Base-by-base conservation (phyloP, 2,329 filamentous ascomycete genomes). In the Aspergillus pseudoviridinutans region DNA sequence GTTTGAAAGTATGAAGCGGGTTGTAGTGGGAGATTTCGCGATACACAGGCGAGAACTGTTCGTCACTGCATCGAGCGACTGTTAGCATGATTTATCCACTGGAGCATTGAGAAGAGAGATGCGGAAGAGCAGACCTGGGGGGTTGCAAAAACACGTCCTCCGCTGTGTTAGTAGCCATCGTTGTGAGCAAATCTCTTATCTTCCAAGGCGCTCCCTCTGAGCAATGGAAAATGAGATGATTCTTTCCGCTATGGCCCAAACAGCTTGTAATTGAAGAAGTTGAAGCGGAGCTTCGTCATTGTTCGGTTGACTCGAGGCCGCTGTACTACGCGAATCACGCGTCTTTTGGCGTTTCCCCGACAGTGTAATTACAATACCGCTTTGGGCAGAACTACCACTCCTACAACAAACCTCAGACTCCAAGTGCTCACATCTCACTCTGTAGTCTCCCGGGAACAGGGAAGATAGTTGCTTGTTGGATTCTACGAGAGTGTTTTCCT, bases 1-100 rank as follows among this genome's bases (percentile, higher is more conserved):
- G 84, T 51, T 79, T 79, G 74, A 92, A 97, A 7, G 87, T 89
- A 55, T 86, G 78, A 28, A 95, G 81, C 0, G 93, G 87, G 56
- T 85, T 87, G 79, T 97, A 97, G 55, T 76, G 67, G 3, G 84
- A 87, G 22, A 79, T 64, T 50, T 74, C 78, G 56, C 88, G 87
- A 51, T 84, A 77, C 24, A 83, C 64, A 17, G 70, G 66, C n/a
- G 71, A 61, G 58, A 73, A 68, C 63, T 77, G 69, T 42, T 76
- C 68, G 51, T 77, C 69, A 51, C 68, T 72, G 55, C 54, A 50
- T 35, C 25, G 6, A 5, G 38, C 49, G 27, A 49, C 24, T 52
- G 32, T 59, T 47, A 58, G 54, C 24, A 24, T 47, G 9, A 28
- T 41, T 35, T 32, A 29, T 56, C 25, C 29, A 14, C 12, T 24